These are phyloP conservation scores for Fusarium sp. DNA, from an alignment of 2,329 filamentous ascomycete species.

Conservation along the genomic window DNA sequence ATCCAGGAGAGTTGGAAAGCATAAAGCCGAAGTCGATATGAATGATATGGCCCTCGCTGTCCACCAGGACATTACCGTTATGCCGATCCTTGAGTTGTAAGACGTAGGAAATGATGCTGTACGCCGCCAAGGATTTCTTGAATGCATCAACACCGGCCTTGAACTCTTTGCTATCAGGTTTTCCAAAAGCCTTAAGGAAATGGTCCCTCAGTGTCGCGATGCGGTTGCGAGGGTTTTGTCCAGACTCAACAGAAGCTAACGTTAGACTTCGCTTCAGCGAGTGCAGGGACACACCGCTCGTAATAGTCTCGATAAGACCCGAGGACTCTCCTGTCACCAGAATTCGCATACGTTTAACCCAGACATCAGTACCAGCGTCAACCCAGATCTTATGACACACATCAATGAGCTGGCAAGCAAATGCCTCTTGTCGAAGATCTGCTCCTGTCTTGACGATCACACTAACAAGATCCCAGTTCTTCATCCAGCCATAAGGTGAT, in stretches of 20 bases:
- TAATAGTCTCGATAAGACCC: slow-evolving; percentile 88
- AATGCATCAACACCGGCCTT: slow-evolving; percentile 81
- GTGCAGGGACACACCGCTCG: slow-evolving; percentile 88
- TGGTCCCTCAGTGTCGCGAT: slow-evolving; percentile 87
- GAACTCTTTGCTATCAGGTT: slow-evolving; percentile 76
- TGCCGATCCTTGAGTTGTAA: slow-evolving; percentile 88
- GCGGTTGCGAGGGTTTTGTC: slow-evolving; percentile 78
- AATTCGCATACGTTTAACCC: slow-evolving; percentile 90
- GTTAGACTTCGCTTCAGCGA: slow-evolving; percentile 87
- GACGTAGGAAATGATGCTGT: slow-evolving; percentile 87
- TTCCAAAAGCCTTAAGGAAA: slow-evolving; percentile 83
- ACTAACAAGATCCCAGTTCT: slow-evolving; percentile 89
- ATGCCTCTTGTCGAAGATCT: slow-evolving; percentile 86
- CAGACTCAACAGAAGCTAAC: slow-evolving; percentile 78
- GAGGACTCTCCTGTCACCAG: slow-evolving; percentile 87
- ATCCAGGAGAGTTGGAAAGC: slow-evolving; percentile 87
- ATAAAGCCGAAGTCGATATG: slow-evolving; percentile 94
- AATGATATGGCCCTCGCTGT: slow-evolving; percentile 87
- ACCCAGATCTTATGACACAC: slow-evolving; percentile 87
- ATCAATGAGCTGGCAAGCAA: slow-evolving; percentile 86
- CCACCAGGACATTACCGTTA: slow-evolving; percentile 88
- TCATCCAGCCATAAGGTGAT: slow-evolving; percentile 89
- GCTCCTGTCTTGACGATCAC: slow-evolving; percentile 91
- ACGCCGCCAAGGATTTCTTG: slow-evolving; percentile 84
- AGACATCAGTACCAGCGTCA: slow-evolving; percentile 81